Evolutionary conservation across 75 land plant genomes (phyloP), one percentile per base, ranked within the genome.

Genomic region (Pseudotsuga menziesii): DNA sequence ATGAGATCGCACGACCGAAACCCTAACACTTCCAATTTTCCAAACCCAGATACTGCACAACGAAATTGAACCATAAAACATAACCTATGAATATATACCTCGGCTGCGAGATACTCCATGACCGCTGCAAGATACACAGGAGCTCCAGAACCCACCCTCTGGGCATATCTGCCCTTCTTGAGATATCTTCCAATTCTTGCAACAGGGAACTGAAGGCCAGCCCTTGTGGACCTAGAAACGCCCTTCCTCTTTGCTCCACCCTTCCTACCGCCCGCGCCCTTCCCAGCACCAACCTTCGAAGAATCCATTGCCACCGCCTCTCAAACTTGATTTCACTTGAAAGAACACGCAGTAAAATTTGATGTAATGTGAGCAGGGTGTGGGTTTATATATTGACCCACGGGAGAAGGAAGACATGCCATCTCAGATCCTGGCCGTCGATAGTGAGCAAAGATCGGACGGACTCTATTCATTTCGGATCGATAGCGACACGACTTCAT

Each of bases 91-190:
- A 16, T 15, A 27, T 5, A 6, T 17, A 82, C 83, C 77, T 83
- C 85, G 22, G 85, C 85, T 6, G 85, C 85, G 27, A 82, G 76
- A 76, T 82, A 82, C 29, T 82, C 82, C 32, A 82, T 76, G 36
- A 82, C 84, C n/a, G 85, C 85, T 2, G 85, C 82, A 8, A 83
- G 78, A 52, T 80, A 83, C 70, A 83, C 78, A 44, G 85, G 85
- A 11, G 85, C 82, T 25, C 82, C 85, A 29, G 58, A 27, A 58
- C 82, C 82, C 35, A 83, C 66, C 23, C 85, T 78, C 78, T 71
- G 57, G 29, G 85, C 61, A 36, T 83, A 83, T 11, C 85, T 48
- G 36, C 85, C 85, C 63, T 76, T 57, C 78, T 83, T 83, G 17
- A 83, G 75, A 27, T 79, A 80, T 2, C 82, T 72, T 39, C 82